These are phyloP conservation scores for Stachybotrys chlorohalonatus DNA, from an alignment of 2,329 filamentous ascomycete species.

Conservation along the genomic window DNA sequence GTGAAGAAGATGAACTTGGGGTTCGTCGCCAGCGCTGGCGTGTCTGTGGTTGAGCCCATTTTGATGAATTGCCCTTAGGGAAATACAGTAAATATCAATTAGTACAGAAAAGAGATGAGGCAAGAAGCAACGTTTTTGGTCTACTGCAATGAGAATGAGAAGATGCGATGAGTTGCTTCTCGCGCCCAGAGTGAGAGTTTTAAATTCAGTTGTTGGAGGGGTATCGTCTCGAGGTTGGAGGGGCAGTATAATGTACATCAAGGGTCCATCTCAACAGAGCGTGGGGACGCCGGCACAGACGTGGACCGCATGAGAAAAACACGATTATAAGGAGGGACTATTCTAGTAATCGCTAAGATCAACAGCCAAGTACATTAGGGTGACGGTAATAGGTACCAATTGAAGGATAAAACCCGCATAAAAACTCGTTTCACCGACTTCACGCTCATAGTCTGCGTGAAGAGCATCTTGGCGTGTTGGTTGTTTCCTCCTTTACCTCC, in stretches of 20 bases:
- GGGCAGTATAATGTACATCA: neutral
- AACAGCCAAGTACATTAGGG: neutral
- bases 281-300: neutral
- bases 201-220: neutral
- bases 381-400: neutral
- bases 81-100: neutral
- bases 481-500: too few species aligned
- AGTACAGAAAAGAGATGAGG: neutral
- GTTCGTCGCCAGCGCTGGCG: conserved; percentile 54
- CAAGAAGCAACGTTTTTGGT: neutral
- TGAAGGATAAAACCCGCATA: neutral
- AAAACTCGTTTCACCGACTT: neutral
- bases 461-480: too few species aligned
- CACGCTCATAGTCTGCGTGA: too few species aligned
- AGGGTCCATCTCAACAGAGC: neutral
- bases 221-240: neutral
- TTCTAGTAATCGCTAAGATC: neutral
- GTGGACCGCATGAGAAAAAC: neutral
- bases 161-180: neutral
- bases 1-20: conserved; percentile 97
- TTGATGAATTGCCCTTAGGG: conserved; percentile 4
- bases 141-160: neutral
- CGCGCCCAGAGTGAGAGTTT: neutral
- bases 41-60: conserved; percentile 35
- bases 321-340: neutral